Base-by-base conservation (phyloP, 768 basidiomycete species). In the Amanita pallidorosea region DNA sequence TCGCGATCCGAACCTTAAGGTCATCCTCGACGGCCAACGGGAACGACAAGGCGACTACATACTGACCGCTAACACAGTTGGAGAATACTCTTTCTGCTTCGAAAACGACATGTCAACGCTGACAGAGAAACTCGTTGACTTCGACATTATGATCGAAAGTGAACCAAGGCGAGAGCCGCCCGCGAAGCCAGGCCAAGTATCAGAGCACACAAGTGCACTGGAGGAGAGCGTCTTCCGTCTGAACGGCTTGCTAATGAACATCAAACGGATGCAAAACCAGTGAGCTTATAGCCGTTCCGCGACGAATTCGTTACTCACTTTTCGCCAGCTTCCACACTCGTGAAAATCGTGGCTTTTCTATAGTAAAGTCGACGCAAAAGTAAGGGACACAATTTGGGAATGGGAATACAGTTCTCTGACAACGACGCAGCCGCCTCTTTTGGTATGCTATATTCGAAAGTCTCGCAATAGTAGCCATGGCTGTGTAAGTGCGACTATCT, bases 1-100 rank as follows among this genome's bases (percentile, higher is more conserved):
- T 56, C 92, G 85, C 57, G 92, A 95, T 65, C 95, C 96, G 6
- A 83, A 81, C 53, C 88, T 90, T 60, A 89, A 84, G 63, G 70
- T 94, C 31, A 66, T 98, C 22, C 80, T 99, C 42, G 88, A 94
- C 47, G 96, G 93, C 47, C 69, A 77, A 57, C 81, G 85, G 23
- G 95, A 98, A 61, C 83, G 89, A 29, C 92, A 96, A 57, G 96
- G 96, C 31, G 96, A 99, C 79, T 98, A 86, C 60, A 90, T 99
- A 49, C 77, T 98, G 55, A 98, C 96, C 3, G 96, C 92, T 17
- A 95, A 96, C 68, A 78, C 78, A 17, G 76, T 84, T 64, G 89
- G 89, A 58, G 89, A 92, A 76, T 92, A 91, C 63, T 65, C 94
- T 5, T 98, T 99, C 73, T 98, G 95, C 71, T 96, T 98, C 65